Percentiles rank a stretch among this genome's conserved stretches.
phyloP scores from a whole-genome alignment of 495 filamentous ascomycete genomes.

The Hyaloscypha variabilis region DNA sequence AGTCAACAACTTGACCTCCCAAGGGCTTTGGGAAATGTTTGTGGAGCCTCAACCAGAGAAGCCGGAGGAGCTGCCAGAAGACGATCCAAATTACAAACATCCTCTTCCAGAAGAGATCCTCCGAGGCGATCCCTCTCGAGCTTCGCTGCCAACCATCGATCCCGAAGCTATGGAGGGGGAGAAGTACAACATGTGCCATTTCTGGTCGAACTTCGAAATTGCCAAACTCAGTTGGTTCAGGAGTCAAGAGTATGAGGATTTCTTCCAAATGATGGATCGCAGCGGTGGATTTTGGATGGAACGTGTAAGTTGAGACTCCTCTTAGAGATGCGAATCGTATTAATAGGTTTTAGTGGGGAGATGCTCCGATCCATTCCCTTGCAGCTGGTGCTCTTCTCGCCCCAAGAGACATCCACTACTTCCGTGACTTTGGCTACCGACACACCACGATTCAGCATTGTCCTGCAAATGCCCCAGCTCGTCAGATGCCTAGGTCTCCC shows the following conservation, averaged over 20 bases:
- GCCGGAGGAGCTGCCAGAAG: conserved; percentile 45
- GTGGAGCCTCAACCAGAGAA: conserved; percentile 68
- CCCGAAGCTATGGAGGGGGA: conserved; percentile 96
- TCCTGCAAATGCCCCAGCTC: conserved; percentile 91
- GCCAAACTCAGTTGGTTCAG: conserved; percentile 93
- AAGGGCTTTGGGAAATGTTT: conserved; percentile 99
- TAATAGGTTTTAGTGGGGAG: conserved; percentile 78
- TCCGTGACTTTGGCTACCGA: conserved; percentile 98
- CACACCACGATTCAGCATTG: conserved; percentile 99
- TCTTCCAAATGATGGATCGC: conserved; percentile 99
- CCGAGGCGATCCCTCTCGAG: conserved; percentile 71
- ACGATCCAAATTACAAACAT: conserved; percentile 68
- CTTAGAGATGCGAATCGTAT: conserved; percentile 27
- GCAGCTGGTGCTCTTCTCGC: conserved; percentile 87
- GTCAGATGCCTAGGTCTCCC: conserved; percentile 80
- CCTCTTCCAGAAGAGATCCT: conserved; percentile 84
- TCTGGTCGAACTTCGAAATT: conserved; percentile 99
- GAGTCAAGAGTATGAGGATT: conserved; percentile 94
- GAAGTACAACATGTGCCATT: conserved; percentile 99
- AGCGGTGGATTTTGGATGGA: conserved; percentile 99
- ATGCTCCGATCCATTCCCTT: conserved; percentile 97
- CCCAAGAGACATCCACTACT: conserved; percentile 91
- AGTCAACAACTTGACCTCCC: conserved; percentile 83
- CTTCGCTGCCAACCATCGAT: conserved; percentile 77
- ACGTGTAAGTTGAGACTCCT: conserved; percentile 62